Conservation (phyloP, 164 flowering plant species). For the Paratinospora sagittata region DNA sequence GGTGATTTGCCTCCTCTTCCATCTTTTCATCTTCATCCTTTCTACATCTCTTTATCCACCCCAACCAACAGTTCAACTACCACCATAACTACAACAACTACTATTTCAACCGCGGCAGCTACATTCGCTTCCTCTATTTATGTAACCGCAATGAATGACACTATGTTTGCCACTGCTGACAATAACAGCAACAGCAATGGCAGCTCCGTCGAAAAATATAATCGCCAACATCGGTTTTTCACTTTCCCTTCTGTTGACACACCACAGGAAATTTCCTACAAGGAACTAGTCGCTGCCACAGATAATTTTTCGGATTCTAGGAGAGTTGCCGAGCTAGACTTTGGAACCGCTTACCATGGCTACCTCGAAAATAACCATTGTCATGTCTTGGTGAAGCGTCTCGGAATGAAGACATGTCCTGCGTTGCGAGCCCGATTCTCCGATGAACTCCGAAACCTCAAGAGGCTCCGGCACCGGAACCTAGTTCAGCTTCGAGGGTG, state of each 20-base stretch:
- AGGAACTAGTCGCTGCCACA: conserved; percentile 69
- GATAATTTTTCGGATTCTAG: conserved; percentile 60
- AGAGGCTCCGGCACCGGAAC: conserved; percentile 75
- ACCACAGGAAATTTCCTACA: conserved; percentile 62
- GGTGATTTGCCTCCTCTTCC: conserved; percentile 64
- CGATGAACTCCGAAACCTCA: conserved; percentile 67
- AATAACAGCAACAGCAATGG: conserved; percentile 10
- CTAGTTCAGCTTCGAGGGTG: conserved; percentile 91
- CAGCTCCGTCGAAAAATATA: conserved; percentile 3
- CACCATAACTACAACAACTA: conserved; percentile 22
- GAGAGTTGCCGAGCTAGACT: conserved; percentile 82
- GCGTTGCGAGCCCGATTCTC: conserved; percentile 73
- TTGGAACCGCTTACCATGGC: conserved; percentile 87
- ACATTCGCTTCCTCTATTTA: conserved; percentile 32
- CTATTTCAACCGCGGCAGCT: conserved; percentile 18
- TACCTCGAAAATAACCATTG: conserved; percentile 36
- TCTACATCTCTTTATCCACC: conserved; percentile 65
- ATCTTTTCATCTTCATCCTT: conserved; percentile 57
- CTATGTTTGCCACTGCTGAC: conserved; percentile 60
- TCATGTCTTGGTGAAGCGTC: conserved; percentile 68
- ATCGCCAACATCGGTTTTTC: not conserved
- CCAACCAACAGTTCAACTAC: conserved; percentile 25
- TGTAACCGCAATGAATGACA: conserved; percentile 50
- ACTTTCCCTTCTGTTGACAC: conserved; percentile 49
- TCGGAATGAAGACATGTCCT: conserved; percentile 90